Evolutionary conservation across 1,284 basidiomycete genomes (phyloP).

Genomic region (Apiotrichum sp.): DNA sequence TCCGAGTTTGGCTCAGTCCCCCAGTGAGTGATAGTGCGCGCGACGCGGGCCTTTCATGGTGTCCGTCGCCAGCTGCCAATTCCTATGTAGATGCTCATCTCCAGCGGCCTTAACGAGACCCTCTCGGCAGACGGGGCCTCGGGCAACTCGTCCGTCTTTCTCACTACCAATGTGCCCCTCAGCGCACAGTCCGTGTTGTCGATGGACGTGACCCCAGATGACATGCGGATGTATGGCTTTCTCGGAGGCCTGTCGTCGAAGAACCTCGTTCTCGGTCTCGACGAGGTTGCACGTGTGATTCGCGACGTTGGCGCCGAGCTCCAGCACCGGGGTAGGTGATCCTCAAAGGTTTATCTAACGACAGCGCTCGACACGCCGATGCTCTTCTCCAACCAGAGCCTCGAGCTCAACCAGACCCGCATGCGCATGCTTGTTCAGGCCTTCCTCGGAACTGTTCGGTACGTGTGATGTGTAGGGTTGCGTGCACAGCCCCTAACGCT

Average conservation of each 20-base stretch:
- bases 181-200: slow-evolving; percentile 24
- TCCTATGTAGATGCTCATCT: too few species aligned
- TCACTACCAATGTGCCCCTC: slow-evolving; percentile 27
- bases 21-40: neutral
- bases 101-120: too few species aligned
- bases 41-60: neutral
- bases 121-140: too few species aligned
- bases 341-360: too few species aligned
- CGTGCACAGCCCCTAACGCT: slow-evolving; percentile 1
- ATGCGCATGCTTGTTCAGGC: slow-evolving; percentile 67
- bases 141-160: slow-evolving; percentile 14
- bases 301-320: slow-evolving; percentile 66
- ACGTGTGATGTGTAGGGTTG: slow-evolving; percentile 2
- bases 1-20: slow-evolving; percentile 20
- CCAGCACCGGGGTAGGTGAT: slow-evolving; percentile 52
- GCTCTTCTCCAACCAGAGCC: slow-evolving; percentile 76
- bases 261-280: slow-evolving; percentile 57
- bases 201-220: slow-evolving; percentile 28
- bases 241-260: slow-evolving; percentile 27
- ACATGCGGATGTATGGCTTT: slow-evolving; percentile 31
- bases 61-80: too few species aligned
- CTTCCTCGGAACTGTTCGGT: slow-evolving; percentile 54
- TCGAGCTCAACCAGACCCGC: slow-evolving; percentile 67
- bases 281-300: slow-evolving; percentile 65
- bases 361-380: slow-evolving; percentile 75